Evolutionary conservation across 2,329 filamentous ascomycete species (phyloP).

Genomic region (Talaromyces sp.): DNA sequence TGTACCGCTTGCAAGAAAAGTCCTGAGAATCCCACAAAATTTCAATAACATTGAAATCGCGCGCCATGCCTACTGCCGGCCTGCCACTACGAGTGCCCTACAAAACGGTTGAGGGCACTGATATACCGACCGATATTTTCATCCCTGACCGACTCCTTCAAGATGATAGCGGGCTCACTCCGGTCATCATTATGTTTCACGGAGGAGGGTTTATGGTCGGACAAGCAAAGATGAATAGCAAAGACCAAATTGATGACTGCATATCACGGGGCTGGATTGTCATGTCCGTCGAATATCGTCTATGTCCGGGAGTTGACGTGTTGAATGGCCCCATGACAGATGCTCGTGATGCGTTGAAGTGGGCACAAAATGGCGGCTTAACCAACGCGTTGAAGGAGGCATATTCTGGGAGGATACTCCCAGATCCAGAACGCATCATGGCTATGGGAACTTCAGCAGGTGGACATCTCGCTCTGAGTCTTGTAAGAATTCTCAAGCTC

Average conservation of each 20-base stretch:
- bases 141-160: background rate
- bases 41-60: background rate
- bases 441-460: background rate
- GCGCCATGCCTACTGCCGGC: background rate
- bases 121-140: conserved; percentile 1
- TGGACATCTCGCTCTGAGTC: background rate
- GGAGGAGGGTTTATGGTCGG: background rate
- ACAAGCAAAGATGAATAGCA: background rate
- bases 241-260: background rate
- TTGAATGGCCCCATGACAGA: background rate
- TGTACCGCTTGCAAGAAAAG: no score
- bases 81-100: background rate
- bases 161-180: background rate
- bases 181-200: background rate
- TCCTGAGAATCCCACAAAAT: background rate
- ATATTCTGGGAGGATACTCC: background rate
- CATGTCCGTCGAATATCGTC: background rate
- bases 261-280: background rate
- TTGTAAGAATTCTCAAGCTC: background rate
- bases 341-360: background rate
- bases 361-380: background rate
- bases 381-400: background rate
- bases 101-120: background rate
- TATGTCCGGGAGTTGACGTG: background rate
- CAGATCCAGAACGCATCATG: background rate